Evolutionary conservation across 1,284 basidiomycete species (phyloP).

Genomic region (Pterulicium gracile): DNA sequence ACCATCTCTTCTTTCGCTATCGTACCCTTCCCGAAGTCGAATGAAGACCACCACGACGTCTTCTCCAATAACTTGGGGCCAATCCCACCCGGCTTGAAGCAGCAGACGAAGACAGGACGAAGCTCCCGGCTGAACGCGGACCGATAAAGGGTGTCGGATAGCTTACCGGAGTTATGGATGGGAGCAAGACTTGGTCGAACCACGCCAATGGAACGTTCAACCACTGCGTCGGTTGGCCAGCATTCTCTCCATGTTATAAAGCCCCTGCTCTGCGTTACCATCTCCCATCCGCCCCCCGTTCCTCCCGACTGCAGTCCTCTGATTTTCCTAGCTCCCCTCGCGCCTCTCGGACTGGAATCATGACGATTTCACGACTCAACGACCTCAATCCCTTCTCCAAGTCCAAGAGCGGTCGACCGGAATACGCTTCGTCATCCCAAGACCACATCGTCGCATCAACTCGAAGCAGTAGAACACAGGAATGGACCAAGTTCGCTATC

Average conservation of each 20-base stretch:
- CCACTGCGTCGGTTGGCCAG: background rate
- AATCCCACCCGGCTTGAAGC: too few species aligned
- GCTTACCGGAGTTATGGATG: too few species aligned
- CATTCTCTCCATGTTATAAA: background rate
- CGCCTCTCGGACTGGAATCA: background rate
- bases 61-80: too few species aligned
- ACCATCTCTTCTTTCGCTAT: too few species aligned
- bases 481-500: constrained; percentile 12
- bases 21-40: too few species aligned
- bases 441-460: background rate
- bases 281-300: background rate
- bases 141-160: too few species aligned
- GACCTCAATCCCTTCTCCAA: background rate
- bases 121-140: too few species aligned
- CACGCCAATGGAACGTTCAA: background rate
- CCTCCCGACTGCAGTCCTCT: background rate
- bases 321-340: background rate
- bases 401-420: background rate
- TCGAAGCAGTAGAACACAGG: constrained; percentile 10
- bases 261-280: background rate
- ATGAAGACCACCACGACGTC: too few species aligned
- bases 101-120: too few species aligned
- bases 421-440: background rate
- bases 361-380: background rate
- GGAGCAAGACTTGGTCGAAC: too few species aligned